Evolutionary conservation across 2,329 filamentous ascomycete species (phyloP).

Genomic region (Fusarium ambrosium): DNA sequence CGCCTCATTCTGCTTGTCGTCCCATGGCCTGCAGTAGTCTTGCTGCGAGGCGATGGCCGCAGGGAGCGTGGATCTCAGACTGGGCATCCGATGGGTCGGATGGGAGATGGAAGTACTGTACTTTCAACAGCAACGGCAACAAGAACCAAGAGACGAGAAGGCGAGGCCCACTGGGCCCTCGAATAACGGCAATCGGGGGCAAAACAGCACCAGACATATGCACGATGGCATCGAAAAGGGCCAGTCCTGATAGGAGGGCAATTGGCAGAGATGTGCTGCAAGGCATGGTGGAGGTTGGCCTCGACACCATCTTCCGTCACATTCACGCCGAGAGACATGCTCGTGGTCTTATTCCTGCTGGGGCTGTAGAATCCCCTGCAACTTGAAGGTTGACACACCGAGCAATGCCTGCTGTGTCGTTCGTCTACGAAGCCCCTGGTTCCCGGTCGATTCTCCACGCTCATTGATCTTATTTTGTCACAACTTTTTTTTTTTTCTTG

Average conservation of each 20-base stretch:
- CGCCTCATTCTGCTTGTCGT: constrained; percentile 27
- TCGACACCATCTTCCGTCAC: constrained; percentile 35
- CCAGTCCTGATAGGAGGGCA: constrained; percentile 38
- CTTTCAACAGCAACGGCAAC: constrained; percentile 25
- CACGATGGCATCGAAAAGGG: constrained; percentile 39
- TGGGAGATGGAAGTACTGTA: constrained; percentile 27
- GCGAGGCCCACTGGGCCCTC: constrained; percentile 34
- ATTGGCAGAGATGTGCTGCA: constrained; percentile 28
- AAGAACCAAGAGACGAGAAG: constrained; percentile 23
- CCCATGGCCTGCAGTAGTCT: constrained; percentile 44
- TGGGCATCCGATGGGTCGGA: constrained; percentile 27
- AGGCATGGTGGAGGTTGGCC: constrained; percentile 12
- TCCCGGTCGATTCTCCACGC: constrained; percentile 15
- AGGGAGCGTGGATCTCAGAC: constrained; percentile 39
- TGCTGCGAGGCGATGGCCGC: constrained; percentile 33
- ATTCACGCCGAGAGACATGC: constrained; percentile 35
- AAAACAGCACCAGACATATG: constrained; percentile 32
- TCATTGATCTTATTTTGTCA: constrained; percentile 19
- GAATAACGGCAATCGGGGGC: constrained; percentile 18
- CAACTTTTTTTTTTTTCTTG: neutral
- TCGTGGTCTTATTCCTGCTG: constrained; percentile 30
- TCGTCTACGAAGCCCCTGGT: constrained; percentile 21
- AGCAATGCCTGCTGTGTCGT: constrained; percentile 17
- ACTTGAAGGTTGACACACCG: constrained; percentile 6
- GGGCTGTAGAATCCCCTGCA: constrained; percentile 8